phyloP scores from a whole-genome alignment of 2,329 filamentous ascomycete species.

The Colletotrichum gloeosporioides region DNA sequence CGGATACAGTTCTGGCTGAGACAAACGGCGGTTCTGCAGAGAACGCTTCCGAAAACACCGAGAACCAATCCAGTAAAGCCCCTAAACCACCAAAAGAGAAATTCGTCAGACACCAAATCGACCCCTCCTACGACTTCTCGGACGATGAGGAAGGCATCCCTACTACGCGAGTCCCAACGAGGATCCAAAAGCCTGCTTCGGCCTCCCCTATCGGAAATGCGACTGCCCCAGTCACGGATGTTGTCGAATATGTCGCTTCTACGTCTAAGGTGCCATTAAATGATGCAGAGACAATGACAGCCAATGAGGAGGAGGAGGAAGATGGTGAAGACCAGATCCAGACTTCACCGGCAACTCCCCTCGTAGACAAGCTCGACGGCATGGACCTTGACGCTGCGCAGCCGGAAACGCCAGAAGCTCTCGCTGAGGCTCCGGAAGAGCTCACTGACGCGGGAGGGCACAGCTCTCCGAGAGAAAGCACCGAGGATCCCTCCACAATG shows the following conservation, averaged over 20 bases:
- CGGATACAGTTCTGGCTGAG: not conserved
- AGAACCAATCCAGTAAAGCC: not conserved
- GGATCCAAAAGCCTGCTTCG: not conserved
- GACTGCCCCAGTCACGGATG: not conserved
- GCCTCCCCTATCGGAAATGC: not conserved
- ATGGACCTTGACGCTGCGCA: not conserved
- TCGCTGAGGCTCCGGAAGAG: not conserved
- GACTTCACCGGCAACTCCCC: not conserved
- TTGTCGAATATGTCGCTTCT: not conserved
- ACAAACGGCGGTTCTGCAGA: not conserved
- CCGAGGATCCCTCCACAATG: not conserved
- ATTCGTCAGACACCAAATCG: conserved; percentile 18
- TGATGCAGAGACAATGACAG: not conserved
- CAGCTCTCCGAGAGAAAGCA: not conserved
- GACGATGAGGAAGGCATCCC: conserved; percentile 26
- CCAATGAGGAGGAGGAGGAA: not conserved
- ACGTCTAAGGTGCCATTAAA: not conserved
- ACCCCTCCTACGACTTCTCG: conserved; percentile 25
- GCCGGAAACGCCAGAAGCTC: not conserved
- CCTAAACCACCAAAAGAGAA: not conserved
- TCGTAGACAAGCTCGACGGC: not conserved
- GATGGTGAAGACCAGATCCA: not conserved
- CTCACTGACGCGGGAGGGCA: not conserved
- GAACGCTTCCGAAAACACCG: not conserved
- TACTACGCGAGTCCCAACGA: not conserved